Base-by-base conservation (phyloP, 1,139 yeast genomes). In the Candida sp. region DNA sequence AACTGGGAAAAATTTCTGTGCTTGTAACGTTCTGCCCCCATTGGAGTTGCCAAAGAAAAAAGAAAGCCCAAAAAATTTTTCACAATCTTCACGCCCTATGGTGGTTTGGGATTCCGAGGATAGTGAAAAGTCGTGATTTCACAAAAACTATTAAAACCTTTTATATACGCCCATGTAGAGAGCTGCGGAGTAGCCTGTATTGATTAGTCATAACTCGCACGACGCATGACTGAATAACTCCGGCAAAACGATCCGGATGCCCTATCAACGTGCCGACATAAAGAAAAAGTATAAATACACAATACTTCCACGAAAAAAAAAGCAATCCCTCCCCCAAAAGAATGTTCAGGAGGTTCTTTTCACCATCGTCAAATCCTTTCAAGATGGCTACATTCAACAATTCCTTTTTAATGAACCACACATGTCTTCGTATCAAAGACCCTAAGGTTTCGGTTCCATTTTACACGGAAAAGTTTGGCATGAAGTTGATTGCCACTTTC, bases 401-500 rank as follows among this genome's bases (percentile, higher is more conserved):
- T 2, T 71, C 83, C 0, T 77, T 80, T 56, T 56, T 71, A n/a
- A 71, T 86, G 60, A 88, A 87, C 73, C 90, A 85, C 66, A 85
- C 92, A 4, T 83, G 94, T 73, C 70, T 93, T 51, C 85, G 97
- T 61, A 83, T 94, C 61, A 88, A 90, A 65, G 92, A 93, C 65
- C 96, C 98, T 30, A 79, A 83, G 64, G 80, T 74, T 17, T 83
- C 96, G 22, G 69, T 90, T 49, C 81, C 81, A 4, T 93, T 90
- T 75, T 94, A 94, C 70, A 78, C 80, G 54, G 79, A 85, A 53
- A 78, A 85, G 61, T 89, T 93, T 63, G 96, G 96, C 32, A 80
- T 94, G 84, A 80, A 80, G 59, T 72, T 85, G 42, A 62, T 91
- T 55, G 74, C 75, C 39, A 77, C 78, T 50, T 68, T 82, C 59